A percentile compares a stretch with the other conserved stretches of the same genome.
These are phyloP conservation scores for Epichloe sibirici DNA, from an alignment of 2,329 filamentous ascomycete genomes.

Conservation along the genomic window DNA sequence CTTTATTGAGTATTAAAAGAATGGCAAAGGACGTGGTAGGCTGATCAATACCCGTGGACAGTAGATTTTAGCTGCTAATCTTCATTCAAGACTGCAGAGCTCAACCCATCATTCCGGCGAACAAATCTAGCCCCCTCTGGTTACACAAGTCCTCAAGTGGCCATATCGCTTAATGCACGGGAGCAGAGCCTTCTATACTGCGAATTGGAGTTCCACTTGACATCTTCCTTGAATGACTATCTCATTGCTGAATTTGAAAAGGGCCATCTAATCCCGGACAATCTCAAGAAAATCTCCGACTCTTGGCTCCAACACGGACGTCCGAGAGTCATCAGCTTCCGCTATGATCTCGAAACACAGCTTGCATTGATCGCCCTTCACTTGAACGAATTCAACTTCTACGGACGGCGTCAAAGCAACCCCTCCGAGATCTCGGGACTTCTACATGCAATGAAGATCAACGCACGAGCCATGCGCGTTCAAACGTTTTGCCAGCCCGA, in stretches of 20 bases:
- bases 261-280: constrained; percentile 40
- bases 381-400: constrained; percentile 40
- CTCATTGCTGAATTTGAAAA: constrained; percentile 39
- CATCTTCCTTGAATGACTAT: constrained; percentile 37
- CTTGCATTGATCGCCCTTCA: constrained; percentile 41
- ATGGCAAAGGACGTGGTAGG: constrained; percentile 43
- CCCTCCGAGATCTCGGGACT: constrained; percentile 32
- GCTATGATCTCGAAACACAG: constrained; percentile 49
- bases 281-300: constrained; percentile 39
- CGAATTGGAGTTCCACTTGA: constrained; percentile 45
- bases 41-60: background rate
- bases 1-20: constrained; percentile 36
- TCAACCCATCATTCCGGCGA: constrained; percentile 12
- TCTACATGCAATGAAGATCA: constrained; percentile 38
- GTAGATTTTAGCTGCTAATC: constrained; percentile 8
- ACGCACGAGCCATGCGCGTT: constrained; percentile 39
- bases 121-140: background rate
- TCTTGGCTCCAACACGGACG: constrained; percentile 40
- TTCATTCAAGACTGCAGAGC: constrained; percentile 19
- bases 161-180: constrained; percentile 40
- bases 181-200: constrained; percentile 48
- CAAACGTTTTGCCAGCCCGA: constrained; percentile 48
- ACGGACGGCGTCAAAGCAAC: constrained; percentile 33
- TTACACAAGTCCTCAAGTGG: constrained; percentile 16
- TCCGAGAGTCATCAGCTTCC: constrained; percentile 42